Evolutionary conservation across 176 grass and related monocot genomes (phyloP).

Genomic region (Zea mays): Zm-B73-REFERENCE-NAM-5.0 NC_050102.1:179333501-179334000

Average conservation of each 20-base stretch:
- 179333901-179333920: slow-evolving; percentile 96
- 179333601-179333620: slow-evolving; percentile 88
- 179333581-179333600: slow-evolving; percentile 90
- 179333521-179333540: slow-evolving; percentile 76
- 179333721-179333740: slow-evolving; percentile 99
- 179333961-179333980: slow-evolving; percentile 80
- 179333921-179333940: slow-evolving; percentile 77
- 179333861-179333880: slow-evolving; percentile 93
- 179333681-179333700: slow-evolving; percentile 84
- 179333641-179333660: slow-evolving; percentile 88
- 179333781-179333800: slow-evolving; percentile 98
- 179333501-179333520: slow-evolving; percentile 81
- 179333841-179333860: slow-evolving; percentile 93
- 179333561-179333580: slow-evolving; percentile 79
- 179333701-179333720: slow-evolving; percentile 89
- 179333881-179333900: slow-evolving; percentile 87
- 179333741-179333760: slow-evolving; percentile 81
- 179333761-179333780: slow-evolving; percentile 94
- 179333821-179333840: slow-evolving; percentile 90
- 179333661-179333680: slow-evolving; percentile 95
- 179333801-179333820: slow-evolving; percentile 96
- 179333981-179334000: slow-evolving; percentile 93
- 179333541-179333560: slow-evolving; percentile 89
- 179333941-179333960: slow-evolving; percentile 82
- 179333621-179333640: slow-evolving; percentile 83